Evolutionary conservation across 2,329 filamentous ascomycete species (phyloP), one percentile per base, ranked within the genome.

Genomic region (Fonsecaea multimorphosa): DNA sequence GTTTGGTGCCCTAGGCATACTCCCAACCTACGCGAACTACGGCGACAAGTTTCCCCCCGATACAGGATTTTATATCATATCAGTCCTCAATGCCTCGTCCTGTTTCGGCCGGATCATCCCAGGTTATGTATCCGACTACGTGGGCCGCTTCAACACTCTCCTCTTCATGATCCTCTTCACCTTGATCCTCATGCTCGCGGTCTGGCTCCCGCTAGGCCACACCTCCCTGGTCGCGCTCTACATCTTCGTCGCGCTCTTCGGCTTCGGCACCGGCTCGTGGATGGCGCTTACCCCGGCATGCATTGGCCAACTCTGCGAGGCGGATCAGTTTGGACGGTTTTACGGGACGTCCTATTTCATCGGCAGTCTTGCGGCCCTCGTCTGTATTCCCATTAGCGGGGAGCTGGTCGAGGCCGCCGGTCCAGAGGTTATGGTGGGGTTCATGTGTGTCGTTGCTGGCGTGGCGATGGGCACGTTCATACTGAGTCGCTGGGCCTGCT

Each of bases 181-280:
- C 0, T 67, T 81, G 1, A 32, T 81, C 2, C 73, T 80, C 3
- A 83, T 81, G 73, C 76, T 76, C 0, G 75, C 74, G 0, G 73
- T 83, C 4, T 80, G 82, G 72, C 73, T 84, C 1, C 82, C 82
- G 0, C 79, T 82, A 65, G 81, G 79, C 0, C 76, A 78, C 1
- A 76, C 72, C 0, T 74, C 75, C 16, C 73, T 79, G 3, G 73
- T 71, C 0, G 79, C 78, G 0, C 69, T 84, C 1, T 83, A 83
- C 61, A 75, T 74, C 0, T 83, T 82, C 38, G 75, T 79, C 1
- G 80, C 79, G 0, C 68, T 84, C 0, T 84, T 82, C 72, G 82
- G 82, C 0, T 82, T 84, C n/a, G 81, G 80, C 0, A 82, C 80
- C 1, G 82, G 82, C 0, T 79, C 79, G 0, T 84, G 80, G 73